Evolutionary conservation across 176 grass and related monocot species (phyloP).

Genomic region (Alopecurus myosuroides): DNA sequence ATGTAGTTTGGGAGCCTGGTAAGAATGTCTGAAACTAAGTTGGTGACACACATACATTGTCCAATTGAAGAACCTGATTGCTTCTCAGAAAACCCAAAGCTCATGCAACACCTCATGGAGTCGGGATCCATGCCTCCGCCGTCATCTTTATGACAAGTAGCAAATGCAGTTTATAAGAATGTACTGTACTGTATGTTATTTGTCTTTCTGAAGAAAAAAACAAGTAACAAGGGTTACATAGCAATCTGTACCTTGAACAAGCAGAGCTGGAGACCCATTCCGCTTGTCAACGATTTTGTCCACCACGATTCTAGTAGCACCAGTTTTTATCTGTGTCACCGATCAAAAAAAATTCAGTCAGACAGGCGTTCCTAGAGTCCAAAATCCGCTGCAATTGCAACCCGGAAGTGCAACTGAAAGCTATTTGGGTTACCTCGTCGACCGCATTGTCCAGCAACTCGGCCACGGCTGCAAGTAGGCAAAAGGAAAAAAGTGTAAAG

Average conservation of each 20-base stretch:
- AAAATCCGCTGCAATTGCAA: not conserved
- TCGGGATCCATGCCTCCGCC: conserved; percentile 87
- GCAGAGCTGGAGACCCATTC: conserved; percentile 48
- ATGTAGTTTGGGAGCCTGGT: not conserved
- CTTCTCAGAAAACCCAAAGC: conserved; percentile 91
- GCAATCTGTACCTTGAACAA: conserved; percentile 60
- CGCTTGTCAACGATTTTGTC: conserved; percentile 50
- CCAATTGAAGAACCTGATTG: conserved; percentile 64
- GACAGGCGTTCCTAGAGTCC: not conserved
- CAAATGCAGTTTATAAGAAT: not conserved
- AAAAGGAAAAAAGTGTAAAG: not conserved
- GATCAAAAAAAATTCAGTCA: conserved; percentile 9
- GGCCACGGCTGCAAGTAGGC: conserved; percentile 40
- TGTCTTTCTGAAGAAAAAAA: not conserved
- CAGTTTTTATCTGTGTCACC: conserved; percentile 50
- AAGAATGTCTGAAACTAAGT: not conserved
- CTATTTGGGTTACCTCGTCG: conserved; percentile 42
- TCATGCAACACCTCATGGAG: conserved; percentile 71
- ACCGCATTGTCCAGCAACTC: conserved; percentile 62
- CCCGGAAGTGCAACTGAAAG: not conserved
- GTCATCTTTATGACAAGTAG: conserved; percentile 47
- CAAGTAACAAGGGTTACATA: not conserved
- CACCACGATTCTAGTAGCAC: conserved; percentile 57
- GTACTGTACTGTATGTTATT: not conserved
- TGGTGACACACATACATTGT: conserved; percentile 47